Conservation (phyloP, 768 basidiomycete species). For the Pleurotus djamor region DNA sequence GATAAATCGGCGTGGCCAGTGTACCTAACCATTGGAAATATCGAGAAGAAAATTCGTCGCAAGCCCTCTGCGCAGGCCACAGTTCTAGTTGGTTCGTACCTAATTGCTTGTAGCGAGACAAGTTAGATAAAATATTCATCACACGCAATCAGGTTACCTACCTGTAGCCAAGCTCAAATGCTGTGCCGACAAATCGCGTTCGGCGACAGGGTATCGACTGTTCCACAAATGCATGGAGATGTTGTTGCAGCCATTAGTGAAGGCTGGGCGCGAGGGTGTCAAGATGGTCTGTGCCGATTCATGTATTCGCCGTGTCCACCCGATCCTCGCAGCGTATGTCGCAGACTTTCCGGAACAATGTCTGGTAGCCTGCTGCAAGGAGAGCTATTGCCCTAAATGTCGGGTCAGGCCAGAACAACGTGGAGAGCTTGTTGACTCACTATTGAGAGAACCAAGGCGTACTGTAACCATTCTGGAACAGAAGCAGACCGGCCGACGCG, state of each 20-base stretch:
- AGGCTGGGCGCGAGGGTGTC: conserved; percentile 29
- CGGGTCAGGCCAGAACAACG: conserved; percentile 12
- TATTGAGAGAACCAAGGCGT: too few species aligned
- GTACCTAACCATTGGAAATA: conserved; percentile 37
- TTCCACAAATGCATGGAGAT: conserved; percentile 29
- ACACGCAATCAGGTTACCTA: conserved; percentile 30
- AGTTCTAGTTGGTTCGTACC: conserved; percentile 20
- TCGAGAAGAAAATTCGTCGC: conserved; percentile 23
- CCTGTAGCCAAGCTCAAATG: conserved; percentile 30
- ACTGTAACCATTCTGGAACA: neutral
- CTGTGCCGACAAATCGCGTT: conserved; percentile 12
- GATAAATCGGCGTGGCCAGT: conserved; percentile 39
- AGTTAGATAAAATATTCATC: too few species aligned
- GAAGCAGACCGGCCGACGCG: neutral
- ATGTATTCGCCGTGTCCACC: conserved; percentile 17
- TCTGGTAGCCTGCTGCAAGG: conserved; percentile 21
- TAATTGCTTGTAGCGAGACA: too few species aligned
- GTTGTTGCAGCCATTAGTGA: conserved; percentile 23
- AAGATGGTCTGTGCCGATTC: conserved; percentile 29
- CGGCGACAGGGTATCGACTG: conserved; percentile 18
- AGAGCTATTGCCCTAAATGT: conserved; percentile 25
- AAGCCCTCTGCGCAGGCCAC: conserved; percentile 22
- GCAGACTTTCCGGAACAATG: conserved; percentile 36
- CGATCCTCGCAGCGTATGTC: conserved; percentile 31
- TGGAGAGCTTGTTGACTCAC: conserved; percentile 4